Evolutionary conservation across 2,329 filamentous ascomycete genomes (phyloP), one percentile per base, ranked within the genome.

Genomic region (Calcarisporium arbuscula): DNA sequence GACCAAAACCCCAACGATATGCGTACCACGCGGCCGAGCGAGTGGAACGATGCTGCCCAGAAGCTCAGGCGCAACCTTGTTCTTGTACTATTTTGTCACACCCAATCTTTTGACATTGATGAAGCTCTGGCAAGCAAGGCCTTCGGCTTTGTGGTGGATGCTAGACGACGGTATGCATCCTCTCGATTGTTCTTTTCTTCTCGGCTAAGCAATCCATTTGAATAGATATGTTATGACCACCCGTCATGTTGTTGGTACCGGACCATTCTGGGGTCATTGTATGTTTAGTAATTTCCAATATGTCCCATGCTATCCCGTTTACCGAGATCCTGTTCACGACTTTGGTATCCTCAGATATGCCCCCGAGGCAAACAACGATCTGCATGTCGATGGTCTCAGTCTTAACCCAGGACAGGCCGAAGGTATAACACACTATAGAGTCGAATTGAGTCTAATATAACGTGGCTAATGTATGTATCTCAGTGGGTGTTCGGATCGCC

Each of bases 281-380:
- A 88, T 98, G 47, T 96, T 98, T 57, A 92, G 96, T 60, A 96
- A 98, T 57, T 92, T 98, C 60, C 92, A 98, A 47, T 74, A 92
- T 69, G 92, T 90, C 49, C 92, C 96, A 57, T 90, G 94, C 30
- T 85, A 88, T 54, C 90, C 92, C 7, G 87, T 96, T 32, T 98
- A 98, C 65, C 86, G 92, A 52, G 92, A 98, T 53, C 92, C 92
- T n/a, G 89, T 98, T 18, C 92, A 98, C 68, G 92, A 98, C 61
- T 98, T 98, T 51, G 92, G 92, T 43, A 92, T 98, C 50, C 76
- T 98, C 33, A 82, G 90, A 53, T 98, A 96, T 65, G 85, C 96
- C 51, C 90, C 92, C 21, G 87, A 86, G 54, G 82, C 83, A 6
- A 94, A 96, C 67, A 95, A 95, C 58, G 95, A 98, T 62, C 95